Conservation (phyloP, 2,329 filamentous ascomycete genomes). For the Colletotrichum filicis region DNA sequence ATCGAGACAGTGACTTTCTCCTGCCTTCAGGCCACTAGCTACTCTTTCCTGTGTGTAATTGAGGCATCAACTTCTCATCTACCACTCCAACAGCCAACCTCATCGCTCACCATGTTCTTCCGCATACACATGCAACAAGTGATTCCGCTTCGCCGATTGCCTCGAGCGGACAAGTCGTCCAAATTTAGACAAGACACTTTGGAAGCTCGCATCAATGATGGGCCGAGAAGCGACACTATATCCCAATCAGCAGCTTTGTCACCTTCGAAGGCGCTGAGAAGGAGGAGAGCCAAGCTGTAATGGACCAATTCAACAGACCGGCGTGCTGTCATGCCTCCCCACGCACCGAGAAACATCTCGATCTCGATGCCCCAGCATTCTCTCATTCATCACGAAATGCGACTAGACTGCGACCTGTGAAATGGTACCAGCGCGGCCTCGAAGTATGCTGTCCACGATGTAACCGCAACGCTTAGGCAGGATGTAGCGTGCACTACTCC, state of each 20-base stretch:
- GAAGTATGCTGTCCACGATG: background rate
- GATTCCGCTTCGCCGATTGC: background rate
- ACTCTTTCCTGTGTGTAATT: background rate
- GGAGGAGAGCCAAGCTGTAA: background rate
- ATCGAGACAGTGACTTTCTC: too few species aligned
- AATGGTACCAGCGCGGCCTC: background rate
- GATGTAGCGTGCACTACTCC: slow-evolving; percentile 7
- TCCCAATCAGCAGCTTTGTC: background rate
- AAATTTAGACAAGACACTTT: background rate
- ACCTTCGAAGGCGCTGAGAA: background rate
- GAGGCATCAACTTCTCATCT: background rate
- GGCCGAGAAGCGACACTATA: background rate
- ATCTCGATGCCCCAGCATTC: background rate
- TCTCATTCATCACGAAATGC: background rate
- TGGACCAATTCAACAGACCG: background rate
- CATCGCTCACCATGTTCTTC: background rate
- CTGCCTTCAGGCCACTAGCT: background rate
- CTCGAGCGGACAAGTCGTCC: background rate
- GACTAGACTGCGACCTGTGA: background rate
- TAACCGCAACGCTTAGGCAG: slow-evolving; percentile 37
- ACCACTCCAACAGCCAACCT: background rate
- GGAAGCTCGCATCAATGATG: background rate
- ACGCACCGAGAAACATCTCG: background rate
- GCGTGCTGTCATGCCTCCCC: background rate
- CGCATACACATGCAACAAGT: background rate